phyloP scores from a whole-genome alignment of 768 basidiomycete genomes.

The Phaeotremella skinneri region DNA sequence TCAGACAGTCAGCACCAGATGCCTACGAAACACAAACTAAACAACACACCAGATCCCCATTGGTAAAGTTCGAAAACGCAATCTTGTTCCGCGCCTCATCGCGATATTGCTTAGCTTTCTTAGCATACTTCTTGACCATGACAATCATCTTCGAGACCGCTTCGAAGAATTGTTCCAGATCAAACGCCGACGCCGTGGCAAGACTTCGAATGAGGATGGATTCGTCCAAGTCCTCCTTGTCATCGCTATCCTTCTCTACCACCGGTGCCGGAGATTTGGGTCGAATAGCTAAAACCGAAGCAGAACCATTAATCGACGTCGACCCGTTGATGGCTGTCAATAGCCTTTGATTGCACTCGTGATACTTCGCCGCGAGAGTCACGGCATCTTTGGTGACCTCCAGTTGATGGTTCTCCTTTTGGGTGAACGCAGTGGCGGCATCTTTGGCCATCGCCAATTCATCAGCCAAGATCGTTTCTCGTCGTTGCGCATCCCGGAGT shows the following conservation, averaged over 20 bases:
- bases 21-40: background rate
- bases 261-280: constrained; percentile 6
- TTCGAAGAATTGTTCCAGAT: constrained; percentile 81
- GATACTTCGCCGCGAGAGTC: constrained; percentile 41
- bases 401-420: constrained; percentile 31
- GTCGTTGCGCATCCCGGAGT: constrained; percentile 39
- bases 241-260: background rate
- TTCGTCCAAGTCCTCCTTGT: constrained; percentile 29
- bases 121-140: constrained; percentile 85
- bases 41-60: constrained; percentile 68
- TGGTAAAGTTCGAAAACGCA: constrained; percentile 89
- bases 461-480: constrained; percentile 37
- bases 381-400: constrained; percentile 46
- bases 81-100: constrained; percentile 96
- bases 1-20: constrained; percentile 2
- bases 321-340: constrained; percentile 43
- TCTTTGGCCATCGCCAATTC: constrained; percentile 46
- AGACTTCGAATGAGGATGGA: constrained; percentile 32
- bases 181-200: constrained; percentile 56
- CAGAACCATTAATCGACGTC: constrained; percentile 43
- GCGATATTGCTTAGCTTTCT: constrained; percentile 91
- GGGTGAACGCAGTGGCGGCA: constrained; percentile 25
- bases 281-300: constrained; percentile 12
- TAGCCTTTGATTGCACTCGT: constrained; percentile 46
- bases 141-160: constrained; percentile 73